These are phyloP conservation scores for Pelargonium cotyledonis DNA, from an alignment of 441 rosid species.

Conservation along the genomic window DNA sequence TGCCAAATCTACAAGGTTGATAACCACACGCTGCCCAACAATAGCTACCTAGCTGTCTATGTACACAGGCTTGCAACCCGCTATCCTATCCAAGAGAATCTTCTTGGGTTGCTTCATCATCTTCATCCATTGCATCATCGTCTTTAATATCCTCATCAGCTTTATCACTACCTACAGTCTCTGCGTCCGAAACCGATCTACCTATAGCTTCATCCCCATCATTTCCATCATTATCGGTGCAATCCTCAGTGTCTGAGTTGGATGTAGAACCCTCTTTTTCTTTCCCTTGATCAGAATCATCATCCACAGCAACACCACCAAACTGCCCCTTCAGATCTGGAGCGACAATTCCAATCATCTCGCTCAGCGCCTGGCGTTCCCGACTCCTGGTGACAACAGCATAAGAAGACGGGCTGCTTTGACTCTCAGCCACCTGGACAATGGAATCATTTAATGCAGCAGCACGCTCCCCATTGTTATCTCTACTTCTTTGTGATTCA, in stretches of 20 bases:
- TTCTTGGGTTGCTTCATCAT: conserved; percentile 45
- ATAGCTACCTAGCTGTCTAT: no score
- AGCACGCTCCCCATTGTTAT: conserved; percentile 33
- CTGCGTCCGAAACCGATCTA: conserved; percentile 38
- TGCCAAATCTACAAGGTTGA: no score
- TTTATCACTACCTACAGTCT: conserved; percentile 41
- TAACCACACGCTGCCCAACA: no score
- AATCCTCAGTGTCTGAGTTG: conserved; percentile 51
- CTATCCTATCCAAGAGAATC: conserved; percentile 32
- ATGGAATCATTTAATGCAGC: conserved; percentile 37
- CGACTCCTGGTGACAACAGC: conserved; percentile 28
- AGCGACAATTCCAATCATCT: conserved; percentile 60
- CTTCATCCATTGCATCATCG: conserved; percentile 47
- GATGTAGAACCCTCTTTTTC: conserved; percentile 32
- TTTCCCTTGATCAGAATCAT: conserved; percentile 25
- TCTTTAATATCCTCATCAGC: conserved; percentile 29
- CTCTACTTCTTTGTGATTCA: conserved; percentile 47
- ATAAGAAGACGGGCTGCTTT: conserved; percentile 45
- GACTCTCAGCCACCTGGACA: conserved; percentile 50
- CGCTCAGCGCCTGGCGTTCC: conserved; percentile 44
- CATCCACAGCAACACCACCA: conserved; percentile 20
- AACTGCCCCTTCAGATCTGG: conserved; percentile 57
- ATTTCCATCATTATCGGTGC: conserved; percentile 41
- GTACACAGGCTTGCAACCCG: no score
- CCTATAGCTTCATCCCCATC: conserved; percentile 21